Evolutionary conservation across 257 asterid species (phyloP).

Genomic region (Gentiana dahurica): DNA sequence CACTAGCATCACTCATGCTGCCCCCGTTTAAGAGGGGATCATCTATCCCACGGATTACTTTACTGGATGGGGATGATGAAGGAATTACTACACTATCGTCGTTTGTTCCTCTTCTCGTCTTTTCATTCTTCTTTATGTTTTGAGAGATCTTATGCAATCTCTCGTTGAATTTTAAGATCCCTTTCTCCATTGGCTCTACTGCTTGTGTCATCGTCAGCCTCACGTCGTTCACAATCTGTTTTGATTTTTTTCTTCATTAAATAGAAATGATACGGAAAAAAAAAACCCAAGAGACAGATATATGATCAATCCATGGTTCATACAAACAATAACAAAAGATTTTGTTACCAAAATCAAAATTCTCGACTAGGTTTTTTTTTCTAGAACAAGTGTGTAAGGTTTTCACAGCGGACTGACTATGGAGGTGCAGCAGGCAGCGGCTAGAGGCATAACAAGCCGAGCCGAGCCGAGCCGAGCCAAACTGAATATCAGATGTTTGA

Average conservation of each 20-base stretch:
- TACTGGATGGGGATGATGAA: slow-evolving; percentile 40
- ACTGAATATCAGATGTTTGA: too few relatives aligned
- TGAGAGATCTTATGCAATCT: slow-evolving; percentile 67
- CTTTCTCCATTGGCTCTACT: slow-evolving; percentile 93
- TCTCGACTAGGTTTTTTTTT: too few relatives aligned
- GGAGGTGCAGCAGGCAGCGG: too few relatives aligned
- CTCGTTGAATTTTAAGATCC: slow-evolving; percentile 67
- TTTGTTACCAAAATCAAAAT: too few relatives aligned
- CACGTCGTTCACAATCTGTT: slow-evolving; percentile 91
- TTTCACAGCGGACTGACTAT: too few relatives aligned
- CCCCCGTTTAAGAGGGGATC: slow-evolving; percentile 82
- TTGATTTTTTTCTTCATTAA: too few relatives aligned
- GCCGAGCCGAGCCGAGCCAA: too few relatives aligned
- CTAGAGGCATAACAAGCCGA: too few relatives aligned
- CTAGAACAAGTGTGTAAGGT: too few relatives aligned
- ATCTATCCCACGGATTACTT: slow-evolving; percentile 75
- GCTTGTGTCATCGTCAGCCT: slow-evolving; percentile 88
- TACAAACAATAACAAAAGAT: too few relatives aligned
- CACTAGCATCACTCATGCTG: slow-evolving; percentile 62
- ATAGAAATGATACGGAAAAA: neutral
- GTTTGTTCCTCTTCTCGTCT: slow-evolving; percentile 43
- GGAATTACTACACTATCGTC: slow-evolving; percentile 66
- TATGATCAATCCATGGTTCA: too few relatives aligned
- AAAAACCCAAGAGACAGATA: neutral
- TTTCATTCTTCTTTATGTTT: slow-evolving; percentile 70